Evolutionary conservation across 768 basidiomycete genomes (phyloP).

Genomic region (Hypsizygus marmoreus): DNA sequence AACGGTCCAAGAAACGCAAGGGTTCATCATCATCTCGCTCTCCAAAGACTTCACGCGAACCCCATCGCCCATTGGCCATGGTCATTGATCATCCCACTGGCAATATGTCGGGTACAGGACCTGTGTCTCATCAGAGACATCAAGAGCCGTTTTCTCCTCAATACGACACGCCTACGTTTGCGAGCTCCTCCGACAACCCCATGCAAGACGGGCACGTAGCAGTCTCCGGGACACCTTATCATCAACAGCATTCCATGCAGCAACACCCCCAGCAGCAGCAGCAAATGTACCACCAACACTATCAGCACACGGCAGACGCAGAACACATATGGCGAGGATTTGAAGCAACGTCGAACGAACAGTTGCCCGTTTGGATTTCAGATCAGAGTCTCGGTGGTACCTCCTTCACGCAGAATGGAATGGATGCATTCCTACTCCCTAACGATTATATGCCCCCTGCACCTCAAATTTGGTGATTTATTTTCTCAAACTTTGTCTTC

Average conservation of each 20-base stretch:
- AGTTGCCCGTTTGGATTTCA: slow-evolving; percentile 84
- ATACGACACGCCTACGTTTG: slow-evolving; percentile 51
- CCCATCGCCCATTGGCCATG: slow-evolving; percentile 51
- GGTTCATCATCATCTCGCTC: slow-evolving; percentile 59
- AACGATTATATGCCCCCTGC: slow-evolving; percentile 70
- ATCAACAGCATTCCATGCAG: slow-evolving; percentile 30
- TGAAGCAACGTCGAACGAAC: slow-evolving; percentile 70
- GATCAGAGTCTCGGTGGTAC: slow-evolving; percentile 80
- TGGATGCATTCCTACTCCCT: slow-evolving; percentile 84
- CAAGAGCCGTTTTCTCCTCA: slow-evolving; percentile 58
- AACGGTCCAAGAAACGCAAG: slow-evolving; percentile 67
- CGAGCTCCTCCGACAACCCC: slow-evolving; percentile 29
- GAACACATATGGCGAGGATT: slow-evolving; percentile 80
- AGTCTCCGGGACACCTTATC: slow-evolving; percentile 22
- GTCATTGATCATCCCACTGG: slow-evolving; percentile 42
- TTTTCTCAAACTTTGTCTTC: slow-evolving; percentile 3
- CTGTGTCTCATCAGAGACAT: slow-evolving; percentile 37
- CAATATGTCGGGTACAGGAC: slow-evolving; percentile 24
- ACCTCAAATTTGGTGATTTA: slow-evolving; percentile 72
- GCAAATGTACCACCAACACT: slow-evolving; percentile 26
- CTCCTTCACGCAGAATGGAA: slow-evolving; percentile 77
- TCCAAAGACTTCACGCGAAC: slow-evolving; percentile 58
- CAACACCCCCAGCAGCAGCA: slow-evolving; percentile 27
- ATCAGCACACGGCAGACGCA: slow-evolving; percentile 38
- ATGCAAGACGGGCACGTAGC: slow-evolving; percentile 24